These are phyloP conservation scores for Remersonia thermophila DNA, from an alignment of 2,329 filamentous ascomycete species.

Conservation along the genomic window DNA sequence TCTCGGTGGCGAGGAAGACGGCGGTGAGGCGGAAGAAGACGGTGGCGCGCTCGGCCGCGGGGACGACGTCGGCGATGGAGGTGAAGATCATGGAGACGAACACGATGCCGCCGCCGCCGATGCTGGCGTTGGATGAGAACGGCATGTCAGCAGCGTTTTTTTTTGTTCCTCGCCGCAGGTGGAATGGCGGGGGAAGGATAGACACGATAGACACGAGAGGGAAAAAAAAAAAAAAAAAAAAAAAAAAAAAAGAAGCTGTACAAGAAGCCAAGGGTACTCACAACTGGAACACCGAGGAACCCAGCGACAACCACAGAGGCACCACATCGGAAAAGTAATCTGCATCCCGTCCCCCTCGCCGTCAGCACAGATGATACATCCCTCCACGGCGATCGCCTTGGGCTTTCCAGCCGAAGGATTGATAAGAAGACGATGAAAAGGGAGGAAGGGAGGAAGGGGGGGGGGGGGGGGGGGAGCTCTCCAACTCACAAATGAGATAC, in stretches of 20 bases:
- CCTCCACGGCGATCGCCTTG: neutral
- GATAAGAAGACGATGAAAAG: neutral
- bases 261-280: too few species aligned
- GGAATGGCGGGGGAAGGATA: too few species aligned
- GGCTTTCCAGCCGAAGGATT: too few species aligned
- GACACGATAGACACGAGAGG: too few species aligned
- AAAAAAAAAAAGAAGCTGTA: too few species aligned
- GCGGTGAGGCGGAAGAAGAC: conserved; percentile 30
- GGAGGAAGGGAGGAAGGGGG: too few species aligned
- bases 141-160: neutral
- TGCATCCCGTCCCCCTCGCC: conserved; percentile 9
- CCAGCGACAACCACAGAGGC: conserved; percentile 29
- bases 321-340: conserved; percentile 27
- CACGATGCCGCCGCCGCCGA: conserved; percentile 30
- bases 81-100: conserved; percentile 33
- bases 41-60: conserved; percentile 24
- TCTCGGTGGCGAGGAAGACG: conserved; percentile 25
- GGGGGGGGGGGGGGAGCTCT: too few species aligned
- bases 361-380: neutral
- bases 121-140: too few species aligned
- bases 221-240: too few species aligned
- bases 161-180: too few species aligned
- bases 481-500: conserved; percentile 17
- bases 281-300: conserved; percentile 24
- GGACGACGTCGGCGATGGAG: conserved; percentile 31